A percentile compares a stretch with the other conserved stretches of the same genome.
phyloP scores from a whole-genome alignment of 768 basidiomycete species.

The Scleroderma bovista region DNA sequence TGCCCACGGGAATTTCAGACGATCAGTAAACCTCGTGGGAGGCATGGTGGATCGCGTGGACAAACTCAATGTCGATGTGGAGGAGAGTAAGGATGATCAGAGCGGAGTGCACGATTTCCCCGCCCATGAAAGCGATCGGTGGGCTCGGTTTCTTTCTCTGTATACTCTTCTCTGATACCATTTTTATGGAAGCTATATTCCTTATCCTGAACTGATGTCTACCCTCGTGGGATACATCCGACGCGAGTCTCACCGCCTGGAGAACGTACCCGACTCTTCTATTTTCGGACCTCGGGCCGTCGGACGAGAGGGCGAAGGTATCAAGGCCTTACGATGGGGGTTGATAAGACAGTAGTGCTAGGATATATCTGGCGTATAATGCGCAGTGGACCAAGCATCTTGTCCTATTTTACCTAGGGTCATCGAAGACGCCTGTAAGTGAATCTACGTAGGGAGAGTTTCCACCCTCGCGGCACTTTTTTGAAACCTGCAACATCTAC shows the following conservation, averaged over 20 bases:
- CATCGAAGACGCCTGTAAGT: too few relatives aligned
- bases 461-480: too few relatives aligned
- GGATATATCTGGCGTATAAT: too few relatives aligned
- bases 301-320: conserved; percentile 28
- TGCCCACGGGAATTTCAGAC: conserved; percentile 38
- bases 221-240: conserved; percentile 65
- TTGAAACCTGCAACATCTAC: too few relatives aligned
- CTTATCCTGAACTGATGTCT: conserved; percentile 72
- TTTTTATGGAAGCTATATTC: conserved; percentile 47
- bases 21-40: conserved; percentile 67
- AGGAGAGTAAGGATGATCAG: conserved; percentile 58
- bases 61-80: conserved; percentile 51
- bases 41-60: conserved; percentile 56
- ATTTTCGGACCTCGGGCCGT: conserved; percentile 29
- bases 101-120: conserved; percentile 71
- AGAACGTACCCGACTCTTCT: conserved; percentile 42
- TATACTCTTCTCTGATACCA: not conserved
- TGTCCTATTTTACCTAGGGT: too few relatives aligned
- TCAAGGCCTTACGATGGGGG: conserved; percentile 28
- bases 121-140: conserved; percentile 40
- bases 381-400: too few relatives aligned
- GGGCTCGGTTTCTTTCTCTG: conserved; percentile 2
- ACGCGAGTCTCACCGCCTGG: conserved; percentile 65
- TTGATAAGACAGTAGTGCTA: not conserved
- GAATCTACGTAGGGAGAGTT: too few relatives aligned